These are phyloP conservation scores for Saccharomycopsis phalli DNA, from an alignment of 1,139 yeast genomes.

Conservation along the genomic window DNA sequence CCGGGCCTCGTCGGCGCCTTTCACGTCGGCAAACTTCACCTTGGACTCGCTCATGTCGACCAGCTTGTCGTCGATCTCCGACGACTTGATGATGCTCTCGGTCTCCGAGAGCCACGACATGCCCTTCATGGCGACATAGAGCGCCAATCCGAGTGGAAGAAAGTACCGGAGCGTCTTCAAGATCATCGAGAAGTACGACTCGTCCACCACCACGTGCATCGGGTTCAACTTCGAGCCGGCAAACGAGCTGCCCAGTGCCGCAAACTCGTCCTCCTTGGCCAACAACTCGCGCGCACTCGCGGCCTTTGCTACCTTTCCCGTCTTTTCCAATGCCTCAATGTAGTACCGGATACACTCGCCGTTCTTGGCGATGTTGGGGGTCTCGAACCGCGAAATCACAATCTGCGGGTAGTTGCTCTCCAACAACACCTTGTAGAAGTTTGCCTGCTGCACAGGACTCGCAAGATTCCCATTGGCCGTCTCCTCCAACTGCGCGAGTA, in stretches of 20 bases:
- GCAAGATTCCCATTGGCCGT: constrained; percentile 66
- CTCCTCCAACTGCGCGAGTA: constrained; percentile 67
- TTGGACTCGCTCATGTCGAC: constrained; percentile 82
- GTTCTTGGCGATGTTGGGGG: constrained; percentile 79
- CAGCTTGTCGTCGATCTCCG: constrained; percentile 66
- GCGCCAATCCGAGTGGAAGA: constrained; percentile 64
- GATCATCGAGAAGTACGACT: constrained; percentile 64
- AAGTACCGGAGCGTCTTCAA: constrained; percentile 90
- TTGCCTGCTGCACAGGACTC: constrained; percentile 68
- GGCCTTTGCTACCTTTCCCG: constrained; percentile 75
- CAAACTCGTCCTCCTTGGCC: constrained; percentile 20
- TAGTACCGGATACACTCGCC: constrained; percentile 72
- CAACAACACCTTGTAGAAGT: constrained; percentile 64
- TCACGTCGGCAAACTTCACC: constrained; percentile 85
- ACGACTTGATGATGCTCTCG: constrained; percentile 62
- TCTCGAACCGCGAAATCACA: constrained; percentile 84
- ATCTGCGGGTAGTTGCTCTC: constrained; percentile 84
- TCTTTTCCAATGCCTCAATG: constrained; percentile 65
- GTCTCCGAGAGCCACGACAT: constrained; percentile 77
- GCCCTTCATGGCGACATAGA: constrained; percentile 67
- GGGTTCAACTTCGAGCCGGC: constrained; percentile 51
- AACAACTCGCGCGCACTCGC: constrained; percentile 24
- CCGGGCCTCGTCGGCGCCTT: constrained; percentile 98
- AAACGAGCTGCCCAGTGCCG: constrained; percentile 25
- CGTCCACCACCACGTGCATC: constrained; percentile 83